Conservation (phyloP, 108 stramenopile genomes). For the Fistulifera pelliculosa region DNA sequence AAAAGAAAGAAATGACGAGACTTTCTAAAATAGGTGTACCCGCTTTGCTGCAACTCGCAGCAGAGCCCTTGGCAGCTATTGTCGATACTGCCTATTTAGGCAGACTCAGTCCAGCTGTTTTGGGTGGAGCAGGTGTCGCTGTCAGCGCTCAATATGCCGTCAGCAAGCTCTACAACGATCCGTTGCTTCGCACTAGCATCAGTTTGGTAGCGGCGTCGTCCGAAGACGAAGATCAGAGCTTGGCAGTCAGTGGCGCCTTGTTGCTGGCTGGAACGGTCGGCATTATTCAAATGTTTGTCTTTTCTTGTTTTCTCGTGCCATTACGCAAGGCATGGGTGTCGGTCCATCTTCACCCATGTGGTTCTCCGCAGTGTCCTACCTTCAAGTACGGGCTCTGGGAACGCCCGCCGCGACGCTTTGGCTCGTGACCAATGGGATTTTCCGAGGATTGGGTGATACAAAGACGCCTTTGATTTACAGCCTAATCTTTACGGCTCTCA, state of each 20-base stretch:
- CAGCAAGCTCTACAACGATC: constrained; percentile 88
- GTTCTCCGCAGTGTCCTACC: constrained; percentile 73
- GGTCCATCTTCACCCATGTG: constrained; percentile 55
- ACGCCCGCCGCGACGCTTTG: constrained; percentile 85
- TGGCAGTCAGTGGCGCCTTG: constrained; percentile 81
- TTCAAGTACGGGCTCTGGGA: constrained; percentile 71
- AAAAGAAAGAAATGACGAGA: constrained; percentile 29
- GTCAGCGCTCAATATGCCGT: constrained; percentile 86
- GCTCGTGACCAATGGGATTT: constrained; percentile 89
- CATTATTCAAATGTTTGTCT: constrained; percentile 65
- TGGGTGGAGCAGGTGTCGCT: constrained; percentile 91
- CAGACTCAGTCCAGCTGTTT: constrained; percentile 69
- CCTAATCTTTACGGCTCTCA: constrained; percentile 64
- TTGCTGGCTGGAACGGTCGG: constrained; percentile 77
- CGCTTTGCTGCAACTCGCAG: constrained; percentile 83
- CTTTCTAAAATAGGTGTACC: constrained; percentile 82
- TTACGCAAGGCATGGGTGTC: constrained; percentile 75
- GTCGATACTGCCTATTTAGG: constrained; percentile 87
- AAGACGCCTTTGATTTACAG: constrained; percentile 78
- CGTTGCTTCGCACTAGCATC: constrained; percentile 78
- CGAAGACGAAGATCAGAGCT: constrained; percentile 55
- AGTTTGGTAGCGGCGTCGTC: constrained; percentile 68
- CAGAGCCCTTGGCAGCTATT: constrained; percentile 86
- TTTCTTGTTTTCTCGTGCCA: constrained; percentile 41
- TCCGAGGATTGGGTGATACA: constrained; percentile 91